phyloP scores from a whole-genome alignment of 768 basidiomycete species.

The Auricularia sp. region DNA sequence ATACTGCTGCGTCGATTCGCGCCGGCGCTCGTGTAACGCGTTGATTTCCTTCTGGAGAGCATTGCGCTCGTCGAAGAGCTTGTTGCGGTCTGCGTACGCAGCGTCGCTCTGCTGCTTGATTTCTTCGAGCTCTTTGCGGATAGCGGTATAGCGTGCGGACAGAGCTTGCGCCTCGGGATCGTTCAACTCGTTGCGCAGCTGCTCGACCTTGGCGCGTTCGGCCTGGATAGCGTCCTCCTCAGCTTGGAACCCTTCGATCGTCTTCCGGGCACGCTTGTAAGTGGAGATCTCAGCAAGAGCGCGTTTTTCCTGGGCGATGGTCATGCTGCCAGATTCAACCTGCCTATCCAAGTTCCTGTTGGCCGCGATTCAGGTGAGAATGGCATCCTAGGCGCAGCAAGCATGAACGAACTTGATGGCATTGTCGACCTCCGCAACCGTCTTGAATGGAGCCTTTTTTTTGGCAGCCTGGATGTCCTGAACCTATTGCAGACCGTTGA shows the following conservation, averaged over 20 bases:
- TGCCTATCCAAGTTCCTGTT: conserved; percentile 73
- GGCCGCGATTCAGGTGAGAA: not conserved
- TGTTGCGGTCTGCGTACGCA: conserved; percentile 65
- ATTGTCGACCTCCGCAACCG: conserved; percentile 74
- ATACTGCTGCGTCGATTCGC: conserved; percentile 58
- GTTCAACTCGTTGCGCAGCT: conserved; percentile 72
- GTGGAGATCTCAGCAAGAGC: conserved; percentile 82
- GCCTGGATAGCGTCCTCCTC: conserved; percentile 74
- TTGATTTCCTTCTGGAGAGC: conserved; percentile 58
- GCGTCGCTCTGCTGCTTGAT: conserved; percentile 83
- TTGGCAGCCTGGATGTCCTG: conserved; percentile 80
- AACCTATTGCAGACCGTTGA: conserved; percentile 35
- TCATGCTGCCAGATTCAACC: conserved; percentile 86
- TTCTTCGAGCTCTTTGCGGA: conserved; percentile 77
- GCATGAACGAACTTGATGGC: conserved; percentile 60
- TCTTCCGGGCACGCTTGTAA: conserved; percentile 57
- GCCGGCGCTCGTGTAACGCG: conserved; percentile 62
- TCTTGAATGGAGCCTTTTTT: conserved; percentile 70
- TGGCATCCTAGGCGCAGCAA: not conserved
- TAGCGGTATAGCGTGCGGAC: conserved; percentile 68
- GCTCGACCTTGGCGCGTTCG: conserved; percentile 64
- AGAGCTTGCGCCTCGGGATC: conserved; percentile 81
- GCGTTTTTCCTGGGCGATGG: conserved; percentile 90
- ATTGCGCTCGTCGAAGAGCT: conserved; percentile 83
- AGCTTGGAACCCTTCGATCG: conserved; percentile 71